These are phyloP conservation scores for Plasmodium coatneyi DNA, from an alignment of 169 alveolate genomes.

Conservation along the genomic window DNA sequence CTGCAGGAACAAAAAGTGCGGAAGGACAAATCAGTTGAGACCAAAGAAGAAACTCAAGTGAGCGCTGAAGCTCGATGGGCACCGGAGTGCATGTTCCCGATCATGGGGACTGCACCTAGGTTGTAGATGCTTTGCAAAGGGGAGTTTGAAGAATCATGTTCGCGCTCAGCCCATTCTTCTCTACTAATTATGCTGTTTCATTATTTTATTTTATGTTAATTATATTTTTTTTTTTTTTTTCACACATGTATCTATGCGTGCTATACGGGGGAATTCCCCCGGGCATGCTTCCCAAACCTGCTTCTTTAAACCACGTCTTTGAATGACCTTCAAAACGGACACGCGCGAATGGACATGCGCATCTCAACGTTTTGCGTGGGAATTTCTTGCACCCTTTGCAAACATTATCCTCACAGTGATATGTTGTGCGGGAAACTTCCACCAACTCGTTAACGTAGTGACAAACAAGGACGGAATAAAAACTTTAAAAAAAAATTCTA, in stretches of 20 bases:
- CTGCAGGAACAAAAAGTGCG: slow-evolving; percentile 99
- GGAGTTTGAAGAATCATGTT: neutral
- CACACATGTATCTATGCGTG: neutral
- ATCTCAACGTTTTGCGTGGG: neutral
- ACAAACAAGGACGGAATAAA: neutral
- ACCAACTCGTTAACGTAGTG: neutral
- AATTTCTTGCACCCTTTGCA: neutral
- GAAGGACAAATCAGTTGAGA: slow-evolving; percentile 98
- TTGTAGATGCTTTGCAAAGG: neutral
- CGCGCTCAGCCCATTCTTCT: neutral
- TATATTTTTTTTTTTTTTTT: neutral
- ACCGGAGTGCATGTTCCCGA: neutral
- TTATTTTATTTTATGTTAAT: neutral
- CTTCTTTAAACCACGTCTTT: slow-evolving; percentile 4
- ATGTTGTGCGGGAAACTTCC: neutral
- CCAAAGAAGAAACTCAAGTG: slow-evolving; percentile 99
- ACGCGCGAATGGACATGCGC: neutral
- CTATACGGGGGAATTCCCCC: neutral
- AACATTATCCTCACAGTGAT: neutral
- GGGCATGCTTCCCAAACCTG: neutral
- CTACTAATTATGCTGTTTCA: neutral
- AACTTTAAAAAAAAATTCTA: slow-evolving; percentile 28
- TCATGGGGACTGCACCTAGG: neutral
- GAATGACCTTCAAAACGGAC: neutral
- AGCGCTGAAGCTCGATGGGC: neutral